A percentile compares a stretch with the other conserved stretches of the same genome.
Conservation (phyloP, 768 basidiomycete species). For the Boletales sp. region DNA sequence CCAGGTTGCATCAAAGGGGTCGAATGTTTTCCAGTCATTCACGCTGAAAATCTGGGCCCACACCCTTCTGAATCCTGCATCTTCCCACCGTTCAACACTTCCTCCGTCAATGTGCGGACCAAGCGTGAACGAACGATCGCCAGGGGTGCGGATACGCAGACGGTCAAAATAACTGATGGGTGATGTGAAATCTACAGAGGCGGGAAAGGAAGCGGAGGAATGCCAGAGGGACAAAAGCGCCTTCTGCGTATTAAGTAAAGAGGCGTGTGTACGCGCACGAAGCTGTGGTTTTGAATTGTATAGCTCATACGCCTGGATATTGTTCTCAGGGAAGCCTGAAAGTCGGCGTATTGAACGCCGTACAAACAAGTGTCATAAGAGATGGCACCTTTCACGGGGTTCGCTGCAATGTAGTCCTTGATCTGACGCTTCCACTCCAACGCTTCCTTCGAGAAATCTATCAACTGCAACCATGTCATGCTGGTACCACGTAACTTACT, state of each 20-base stretch:
- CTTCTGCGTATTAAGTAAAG: constrained; percentile 53
- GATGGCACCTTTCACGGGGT: constrained; percentile 47
- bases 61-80: constrained; percentile 38
- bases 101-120: constrained; percentile 60
- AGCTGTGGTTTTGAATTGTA: constrained; percentile 67
- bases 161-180: constrained; percentile 80
- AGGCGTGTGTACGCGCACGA: constrained; percentile 63
- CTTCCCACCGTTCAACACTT: constrained; percentile 55
- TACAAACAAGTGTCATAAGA: neutral
- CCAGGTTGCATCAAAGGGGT: constrained; percentile 47
- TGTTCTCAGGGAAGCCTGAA: constrained; percentile 60
- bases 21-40: constrained; percentile 41
- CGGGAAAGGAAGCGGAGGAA: constrained; percentile 34
- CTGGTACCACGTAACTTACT: constrained; percentile 27
- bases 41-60: constrained; percentile 43
- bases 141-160: constrained; percentile 67
- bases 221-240: constrained; percentile 61
- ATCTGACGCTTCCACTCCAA: constrained; percentile 55
- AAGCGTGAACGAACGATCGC: constrained; percentile 62
- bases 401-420: constrained; percentile 50
- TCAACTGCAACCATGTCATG: no score
- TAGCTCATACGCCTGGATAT: constrained; percentile 71
- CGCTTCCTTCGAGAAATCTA: constrained; percentile 43
- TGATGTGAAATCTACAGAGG: constrained; percentile 44
- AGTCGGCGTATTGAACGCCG: neutral